Evolutionary conservation across 768 basidiomycete species (phyloP).

Genomic region (Melanogaster broomeanus): DNA sequence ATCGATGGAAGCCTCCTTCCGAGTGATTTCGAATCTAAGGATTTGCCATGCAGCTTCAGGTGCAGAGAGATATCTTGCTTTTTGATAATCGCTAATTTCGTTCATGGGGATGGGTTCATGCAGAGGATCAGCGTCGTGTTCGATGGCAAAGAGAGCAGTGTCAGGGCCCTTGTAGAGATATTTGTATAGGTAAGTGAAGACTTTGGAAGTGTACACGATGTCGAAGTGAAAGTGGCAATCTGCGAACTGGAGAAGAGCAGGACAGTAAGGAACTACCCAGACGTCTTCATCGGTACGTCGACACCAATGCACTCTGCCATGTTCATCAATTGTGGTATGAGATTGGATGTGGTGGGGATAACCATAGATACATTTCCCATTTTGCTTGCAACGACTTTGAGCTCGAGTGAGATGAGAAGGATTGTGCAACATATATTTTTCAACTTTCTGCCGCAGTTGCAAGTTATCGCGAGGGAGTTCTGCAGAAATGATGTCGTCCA

Average conservation of each 20-base stretch:
- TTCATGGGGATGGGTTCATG: slow-evolving; percentile 14
- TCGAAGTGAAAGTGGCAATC: slow-evolving; percentile 42
- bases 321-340: slow-evolving; percentile 25
- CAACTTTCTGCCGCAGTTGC: background rate
- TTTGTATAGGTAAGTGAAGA: slow-evolving; percentile 43
- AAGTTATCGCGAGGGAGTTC: background rate
- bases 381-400: background rate
- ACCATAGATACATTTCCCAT: background rate
- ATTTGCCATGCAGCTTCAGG: slow-evolving; percentile 40
- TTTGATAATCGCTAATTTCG: slow-evolving; percentile 39
- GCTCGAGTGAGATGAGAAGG: background rate
- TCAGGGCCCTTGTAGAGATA: slow-evolving; percentile 38
- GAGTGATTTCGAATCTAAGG: slow-evolving; percentile 34
- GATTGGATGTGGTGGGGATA: background rate
- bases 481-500: background rate
- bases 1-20: slow-evolving; percentile 36
- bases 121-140: slow-evolving; percentile 1
- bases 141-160: background rate
- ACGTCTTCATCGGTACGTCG: slow-evolving; percentile 22
- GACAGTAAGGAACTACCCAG: slow-evolving; percentile 33
- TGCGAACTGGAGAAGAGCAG: slow-evolving; percentile 23
- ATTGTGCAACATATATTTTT: background rate
- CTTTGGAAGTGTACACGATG: slow-evolving; percentile 25
- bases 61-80: slow-evolving; percentile 35
- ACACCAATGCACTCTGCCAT: slow-evolving; percentile 31